These are phyloP conservation scores for Aschersonia sp. DNA, from an alignment of 2,329 filamentous ascomycete genomes.

Conservation along the genomic window DNA sequence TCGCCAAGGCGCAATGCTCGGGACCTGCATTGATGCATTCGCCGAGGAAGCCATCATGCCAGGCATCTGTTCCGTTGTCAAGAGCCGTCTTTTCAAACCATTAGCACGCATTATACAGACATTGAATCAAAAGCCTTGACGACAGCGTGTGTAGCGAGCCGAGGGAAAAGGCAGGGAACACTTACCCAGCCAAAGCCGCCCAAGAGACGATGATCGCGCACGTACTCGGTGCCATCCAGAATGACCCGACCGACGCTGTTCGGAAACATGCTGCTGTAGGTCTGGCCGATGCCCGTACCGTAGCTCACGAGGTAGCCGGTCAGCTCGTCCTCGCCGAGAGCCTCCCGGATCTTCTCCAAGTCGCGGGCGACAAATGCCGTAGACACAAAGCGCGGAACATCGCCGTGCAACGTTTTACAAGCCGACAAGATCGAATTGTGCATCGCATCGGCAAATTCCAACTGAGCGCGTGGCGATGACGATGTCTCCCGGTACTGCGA, in stretches of 20 bases:
- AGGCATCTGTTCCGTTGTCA: conserved; percentile 33
- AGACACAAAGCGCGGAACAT: conserved; percentile 29
- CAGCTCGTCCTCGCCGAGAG: conserved; percentile 28
- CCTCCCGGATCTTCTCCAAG: conserved; percentile 31
- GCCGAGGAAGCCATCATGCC: conserved; percentile 33
- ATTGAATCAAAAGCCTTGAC: neutral
- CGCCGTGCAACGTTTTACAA: conserved; percentile 27
- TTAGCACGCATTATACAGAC: neutral
- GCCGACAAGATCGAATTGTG: conserved; percentile 27
- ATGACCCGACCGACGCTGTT: conserved; percentile 31
- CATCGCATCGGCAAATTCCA: conserved; percentile 29
- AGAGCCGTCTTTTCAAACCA: conserved; percentile 19
- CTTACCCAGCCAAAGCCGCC: conserved; percentile 27
- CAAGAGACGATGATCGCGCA: conserved; percentile 27
- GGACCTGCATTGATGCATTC: conserved; percentile 34
- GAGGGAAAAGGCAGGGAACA: neutral
- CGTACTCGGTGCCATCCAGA: conserved; percentile 33
- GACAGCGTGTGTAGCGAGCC: neutral
- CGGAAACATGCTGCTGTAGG: conserved; percentile 35
- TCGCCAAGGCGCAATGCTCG: conserved; percentile 28
- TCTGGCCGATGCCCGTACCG: conserved; percentile 36
- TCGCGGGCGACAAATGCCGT: conserved; percentile 33
- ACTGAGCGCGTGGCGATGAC: conserved; percentile 18
- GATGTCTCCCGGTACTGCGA: conserved; percentile 23
- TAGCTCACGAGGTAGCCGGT: conserved; percentile 36